Conservation (phyloP, 2,329 filamentous ascomycete species). For the Beauveria varroae region DNA sequence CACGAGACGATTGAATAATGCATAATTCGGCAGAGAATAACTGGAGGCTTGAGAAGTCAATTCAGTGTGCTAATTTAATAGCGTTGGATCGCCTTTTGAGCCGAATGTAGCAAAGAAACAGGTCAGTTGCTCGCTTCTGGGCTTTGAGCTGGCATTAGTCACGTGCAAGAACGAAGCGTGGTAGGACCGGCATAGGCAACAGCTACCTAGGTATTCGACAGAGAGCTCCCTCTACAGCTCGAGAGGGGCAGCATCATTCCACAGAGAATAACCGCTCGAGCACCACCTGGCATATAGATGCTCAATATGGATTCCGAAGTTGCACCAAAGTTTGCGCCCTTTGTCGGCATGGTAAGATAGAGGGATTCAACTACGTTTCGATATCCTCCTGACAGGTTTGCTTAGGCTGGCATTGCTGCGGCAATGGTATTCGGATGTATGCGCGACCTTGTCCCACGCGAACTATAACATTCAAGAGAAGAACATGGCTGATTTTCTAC, state of each 20-base stretch:
- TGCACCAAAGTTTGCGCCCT: conserved; percentile 76
- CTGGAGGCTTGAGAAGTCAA: neutral
- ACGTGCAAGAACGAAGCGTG: neutral
- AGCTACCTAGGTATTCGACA: neutral
- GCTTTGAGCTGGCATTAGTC: neutral
- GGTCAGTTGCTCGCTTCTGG: too few species aligned
- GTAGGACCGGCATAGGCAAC: neutral
- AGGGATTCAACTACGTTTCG: neutral
- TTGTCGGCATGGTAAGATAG: conserved; percentile 73
- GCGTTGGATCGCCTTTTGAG: too few species aligned
- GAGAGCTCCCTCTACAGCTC: neutral
- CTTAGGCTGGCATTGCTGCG: conserved; percentile 66
- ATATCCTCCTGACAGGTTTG: conserved; percentile 9
- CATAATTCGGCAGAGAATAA: neutral
- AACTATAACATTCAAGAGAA: neutral
- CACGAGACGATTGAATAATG: neutral
- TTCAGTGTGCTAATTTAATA: neutral
- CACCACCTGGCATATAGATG: neutral
- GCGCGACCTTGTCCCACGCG: conserved; percentile 21
- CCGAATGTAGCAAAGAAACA: too few species aligned
- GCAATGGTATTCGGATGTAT: conserved; percentile 82
- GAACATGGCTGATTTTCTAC: conserved; percentile 7
- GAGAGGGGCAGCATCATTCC: neutral
- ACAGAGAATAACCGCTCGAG: neutral
- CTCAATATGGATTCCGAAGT: conserved; percentile 50